phyloP scores from a whole-genome alignment of 1,284 basidiomycete species.

The Agaricales sp. region DNA sequence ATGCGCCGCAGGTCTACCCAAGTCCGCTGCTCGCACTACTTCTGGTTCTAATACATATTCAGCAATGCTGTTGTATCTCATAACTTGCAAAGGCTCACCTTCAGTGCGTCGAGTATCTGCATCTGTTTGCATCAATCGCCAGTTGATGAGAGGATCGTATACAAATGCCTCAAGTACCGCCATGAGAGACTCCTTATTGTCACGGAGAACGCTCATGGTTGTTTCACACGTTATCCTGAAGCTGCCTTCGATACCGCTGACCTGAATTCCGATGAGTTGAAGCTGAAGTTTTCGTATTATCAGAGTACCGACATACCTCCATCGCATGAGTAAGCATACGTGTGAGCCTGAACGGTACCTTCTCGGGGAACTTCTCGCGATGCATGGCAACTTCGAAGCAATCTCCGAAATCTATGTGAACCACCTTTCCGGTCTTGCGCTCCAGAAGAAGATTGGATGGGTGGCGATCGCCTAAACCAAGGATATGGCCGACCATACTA shows the following conservation, averaged over 20 bases:
- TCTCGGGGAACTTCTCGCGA: constrained; percentile 98
- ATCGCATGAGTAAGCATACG: constrained; percentile 99
- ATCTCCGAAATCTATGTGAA: constrained; percentile 96
- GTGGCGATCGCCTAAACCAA: constrained; percentile 97
- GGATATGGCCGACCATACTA: constrained; percentile 95
- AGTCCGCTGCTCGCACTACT: constrained; percentile 46
- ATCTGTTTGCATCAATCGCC: constrained; percentile 75
- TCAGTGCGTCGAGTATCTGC: constrained; percentile 51
- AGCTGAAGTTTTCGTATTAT: too few relatives aligned
- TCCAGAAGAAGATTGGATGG: constrained; percentile 94
- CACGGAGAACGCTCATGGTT: constrained; percentile 92
- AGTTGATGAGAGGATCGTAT: constrained; percentile 84
- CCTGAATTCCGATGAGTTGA: constrained; percentile 31
- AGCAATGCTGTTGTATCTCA: constrained; percentile 1
- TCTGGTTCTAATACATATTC: constrained; percentile 30
- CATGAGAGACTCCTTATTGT: constrained; percentile 97
- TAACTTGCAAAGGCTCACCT: constrained; percentile 31
- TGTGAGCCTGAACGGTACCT: constrained; percentile 96
- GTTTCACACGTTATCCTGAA: constrained; percentile 96
- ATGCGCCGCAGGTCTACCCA: constrained; percentile 59
- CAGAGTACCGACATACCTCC: constrained; percentile 56
- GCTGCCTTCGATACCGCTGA: constrained; percentile 95
- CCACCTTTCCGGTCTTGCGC: constrained; percentile 88
- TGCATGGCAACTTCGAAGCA: constrained; percentile 94
- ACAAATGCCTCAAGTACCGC: constrained; percentile 95